These are phyloP conservation scores for Agaricus subrufescens DNA, from an alignment of 768 basidiomycete species.

Conservation along the genomic window DNA sequence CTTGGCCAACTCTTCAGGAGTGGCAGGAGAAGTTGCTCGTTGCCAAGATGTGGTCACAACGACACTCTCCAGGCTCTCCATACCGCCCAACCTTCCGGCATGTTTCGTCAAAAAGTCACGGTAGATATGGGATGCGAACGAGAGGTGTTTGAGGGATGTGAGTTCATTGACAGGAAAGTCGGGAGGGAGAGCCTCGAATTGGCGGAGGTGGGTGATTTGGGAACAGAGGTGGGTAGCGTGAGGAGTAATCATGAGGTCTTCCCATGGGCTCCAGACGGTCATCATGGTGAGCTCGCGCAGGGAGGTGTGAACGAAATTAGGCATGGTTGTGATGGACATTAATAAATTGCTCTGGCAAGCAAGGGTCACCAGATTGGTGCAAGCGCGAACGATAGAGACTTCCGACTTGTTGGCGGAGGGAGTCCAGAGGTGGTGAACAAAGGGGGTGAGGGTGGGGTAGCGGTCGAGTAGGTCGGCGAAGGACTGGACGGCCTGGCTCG, in stretches of 20 bases:
- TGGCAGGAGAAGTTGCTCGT: neutral
- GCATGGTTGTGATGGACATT: neutral
- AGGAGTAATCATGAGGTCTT: neutral
- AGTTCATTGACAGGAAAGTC: slow-evolving; percentile 9
- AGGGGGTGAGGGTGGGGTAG: neutral
- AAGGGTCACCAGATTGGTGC: slow-evolving; percentile 8
- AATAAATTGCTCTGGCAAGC: slow-evolving; percentile 5
- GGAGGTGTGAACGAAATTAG: slow-evolving; percentile 5
- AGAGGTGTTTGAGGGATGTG: slow-evolving; percentile 8
- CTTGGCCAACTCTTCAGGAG: slow-evolving; percentile 3
- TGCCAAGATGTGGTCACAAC: slow-evolving; percentile 8
- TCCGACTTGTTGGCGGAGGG: slow-evolving; percentile 1
- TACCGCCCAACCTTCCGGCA: slow-evolving; percentile 1
- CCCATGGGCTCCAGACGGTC: slow-evolving; percentile 11
- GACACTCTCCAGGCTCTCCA: neutral
- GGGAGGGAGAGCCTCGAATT: slow-evolving; percentile 6
- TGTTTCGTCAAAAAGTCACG: slow-evolving; percentile 10
- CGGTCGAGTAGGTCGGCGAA: neutral
- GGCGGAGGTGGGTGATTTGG: slow-evolving; percentile 9
- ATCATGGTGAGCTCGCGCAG: slow-evolving; percentile 9
- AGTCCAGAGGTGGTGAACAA: slow-evolving; percentile 9
- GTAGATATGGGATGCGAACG: slow-evolving; percentile 8
- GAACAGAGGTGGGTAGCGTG: slow-evolving; percentile 6
- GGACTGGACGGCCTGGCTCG: neutral
- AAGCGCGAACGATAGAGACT: slow-evolving; percentile 3